Evolutionary conservation across 2,329 filamentous ascomycete genomes (phyloP).

Genomic region (Leptographium flavum): DNA sequence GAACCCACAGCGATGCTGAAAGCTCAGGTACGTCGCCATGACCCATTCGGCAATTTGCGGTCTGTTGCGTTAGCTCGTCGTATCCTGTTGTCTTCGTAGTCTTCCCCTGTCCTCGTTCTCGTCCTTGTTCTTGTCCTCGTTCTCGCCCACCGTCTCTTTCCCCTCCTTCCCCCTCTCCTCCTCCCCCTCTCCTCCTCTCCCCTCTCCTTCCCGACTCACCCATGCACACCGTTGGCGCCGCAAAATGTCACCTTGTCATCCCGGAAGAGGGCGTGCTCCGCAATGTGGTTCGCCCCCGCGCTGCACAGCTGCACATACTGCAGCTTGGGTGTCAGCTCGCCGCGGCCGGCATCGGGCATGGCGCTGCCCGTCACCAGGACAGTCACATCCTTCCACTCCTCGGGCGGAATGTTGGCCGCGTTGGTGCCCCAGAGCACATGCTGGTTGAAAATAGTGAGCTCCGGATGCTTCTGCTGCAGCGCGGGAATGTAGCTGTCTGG

Average conservation of each 20-base stretch:
- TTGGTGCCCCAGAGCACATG: slow-evolving; percentile 14
- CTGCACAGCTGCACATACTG: slow-evolving; percentile 39
- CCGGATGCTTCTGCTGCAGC: slow-evolving; percentile 23
- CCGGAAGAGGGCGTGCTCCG: slow-evolving; percentile 30
- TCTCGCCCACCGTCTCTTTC: too few species aligned
- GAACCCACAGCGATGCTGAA: slow-evolving; percentile 23
- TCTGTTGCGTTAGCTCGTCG: slow-evolving; percentile 17
- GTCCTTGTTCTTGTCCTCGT: too few species aligned
- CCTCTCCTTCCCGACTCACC: slow-evolving; percentile 21
- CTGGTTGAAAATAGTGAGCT: slow-evolving; percentile 23
- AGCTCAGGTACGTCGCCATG: slow-evolving; percentile 35
- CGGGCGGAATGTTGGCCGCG: slow-evolving; percentile 10
- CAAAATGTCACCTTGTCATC: slow-evolving; percentile 36
- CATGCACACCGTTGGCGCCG: slow-evolving; percentile 43
- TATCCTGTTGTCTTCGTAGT: too few species aligned
- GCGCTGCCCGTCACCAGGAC: slow-evolving; percentile 18
- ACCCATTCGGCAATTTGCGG: slow-evolving; percentile 46
- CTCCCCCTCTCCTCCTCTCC: too few species aligned
- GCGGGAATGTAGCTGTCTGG: neutral
- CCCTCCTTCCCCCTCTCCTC: too few species aligned
- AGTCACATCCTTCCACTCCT: slow-evolving; percentile 33
- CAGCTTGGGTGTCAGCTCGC: slow-evolving; percentile 25
- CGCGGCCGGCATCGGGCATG: slow-evolving; percentile 24
- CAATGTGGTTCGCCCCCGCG: slow-evolving; percentile 37
- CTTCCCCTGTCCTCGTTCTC: too few species aligned